A percentile compares a stretch with the other conserved stretches of the same genome.
Evolutionary conservation across 768 basidiomycete species (phyloP).

Genomic region (Termitomyces sp.): DNA sequence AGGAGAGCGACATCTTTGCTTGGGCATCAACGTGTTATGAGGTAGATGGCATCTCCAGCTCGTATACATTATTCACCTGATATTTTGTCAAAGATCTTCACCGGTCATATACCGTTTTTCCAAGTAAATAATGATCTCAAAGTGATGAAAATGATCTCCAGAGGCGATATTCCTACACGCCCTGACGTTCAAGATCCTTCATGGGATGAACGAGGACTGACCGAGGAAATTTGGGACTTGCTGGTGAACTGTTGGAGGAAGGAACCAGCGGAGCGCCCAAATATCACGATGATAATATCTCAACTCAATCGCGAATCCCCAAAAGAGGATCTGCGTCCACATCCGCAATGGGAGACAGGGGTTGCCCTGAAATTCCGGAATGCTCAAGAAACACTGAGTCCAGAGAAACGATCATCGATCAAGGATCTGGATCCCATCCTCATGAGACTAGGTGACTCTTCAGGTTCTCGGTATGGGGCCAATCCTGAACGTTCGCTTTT

Average conservation of each 20-base stretch:
- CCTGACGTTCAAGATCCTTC: conserved; percentile 7
- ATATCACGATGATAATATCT: background rate
- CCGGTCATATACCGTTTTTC: conserved; percentile 16
- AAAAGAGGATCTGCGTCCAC: background rate
- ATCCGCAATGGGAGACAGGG: background rate
- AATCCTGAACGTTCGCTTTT: background rate
- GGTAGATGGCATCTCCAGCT: conserved; percentile 9
- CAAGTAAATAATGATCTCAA: conserved; percentile 9
- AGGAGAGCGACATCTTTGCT: conserved; percentile 22
- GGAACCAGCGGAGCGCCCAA: conserved; percentile 15
- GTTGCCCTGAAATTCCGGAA: background rate
- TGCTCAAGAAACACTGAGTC: background rate
- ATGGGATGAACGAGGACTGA: conserved; percentile 13
- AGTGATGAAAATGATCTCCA: conserved; percentile 12
- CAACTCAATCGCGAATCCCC: background rate
- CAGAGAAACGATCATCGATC: background rate
- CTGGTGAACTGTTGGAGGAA: conserved; percentile 20
- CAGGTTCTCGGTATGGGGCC: background rate
- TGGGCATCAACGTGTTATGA: conserved; percentile 24
- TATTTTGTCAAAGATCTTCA: conserved; percentile 16
- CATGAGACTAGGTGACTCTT: background rate
- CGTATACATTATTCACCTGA: background rate
- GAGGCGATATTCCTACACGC: conserved; percentile 13
- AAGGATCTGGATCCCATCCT: background rate
- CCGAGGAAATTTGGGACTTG: conserved; percentile 15